These are phyloP conservation scores for Medicago arabica DNA, from an alignment of 306 rosid genomes.

Conservation along the genomic window DNA sequence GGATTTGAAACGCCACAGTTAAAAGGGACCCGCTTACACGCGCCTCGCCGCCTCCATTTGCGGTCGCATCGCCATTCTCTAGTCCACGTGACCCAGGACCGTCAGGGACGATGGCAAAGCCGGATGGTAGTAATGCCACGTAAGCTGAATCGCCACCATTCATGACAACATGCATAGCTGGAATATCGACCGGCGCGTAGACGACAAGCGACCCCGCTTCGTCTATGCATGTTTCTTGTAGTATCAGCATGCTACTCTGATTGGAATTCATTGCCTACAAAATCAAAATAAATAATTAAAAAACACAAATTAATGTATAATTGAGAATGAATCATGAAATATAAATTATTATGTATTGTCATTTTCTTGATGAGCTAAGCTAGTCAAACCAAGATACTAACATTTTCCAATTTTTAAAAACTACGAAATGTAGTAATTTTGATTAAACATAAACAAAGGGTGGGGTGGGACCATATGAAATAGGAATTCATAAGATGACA, in stretches of 20 bases:
- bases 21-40: conserved; percentile 78
- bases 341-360: conserved; percentile 39
- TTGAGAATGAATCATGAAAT: too few relatives aligned
- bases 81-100: conserved; percentile 69
- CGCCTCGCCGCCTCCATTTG: conserved; percentile 25
- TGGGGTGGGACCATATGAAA: conserved; percentile 35
- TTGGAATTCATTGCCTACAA: conserved; percentile 78
- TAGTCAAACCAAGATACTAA: conserved; percentile 49
- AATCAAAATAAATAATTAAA: not conserved
- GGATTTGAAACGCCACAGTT: conserved; percentile 94
- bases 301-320: not conserved
- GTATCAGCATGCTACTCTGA: conserved; percentile 93
- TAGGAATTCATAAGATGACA: conserved; percentile 35
- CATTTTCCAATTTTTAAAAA: not conserved
- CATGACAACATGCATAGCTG: conserved; percentile 99
- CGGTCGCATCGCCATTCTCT: not conserved
- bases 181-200: conserved; percentile 97
- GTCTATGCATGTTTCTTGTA: conserved; percentile 93
- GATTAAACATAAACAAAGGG: not conserved
- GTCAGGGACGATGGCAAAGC: conserved; percentile 87
- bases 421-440: too few relatives aligned
- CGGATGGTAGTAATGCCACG: conserved; percentile 86
- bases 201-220: conserved; percentile 90
- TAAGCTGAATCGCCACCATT: conserved; percentile 97
- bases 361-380: conserved; percentile 4